Base-by-base conservation (phyloP, 164 flowering plant genomes). In the Cinnamomum micranthum region DNA sequence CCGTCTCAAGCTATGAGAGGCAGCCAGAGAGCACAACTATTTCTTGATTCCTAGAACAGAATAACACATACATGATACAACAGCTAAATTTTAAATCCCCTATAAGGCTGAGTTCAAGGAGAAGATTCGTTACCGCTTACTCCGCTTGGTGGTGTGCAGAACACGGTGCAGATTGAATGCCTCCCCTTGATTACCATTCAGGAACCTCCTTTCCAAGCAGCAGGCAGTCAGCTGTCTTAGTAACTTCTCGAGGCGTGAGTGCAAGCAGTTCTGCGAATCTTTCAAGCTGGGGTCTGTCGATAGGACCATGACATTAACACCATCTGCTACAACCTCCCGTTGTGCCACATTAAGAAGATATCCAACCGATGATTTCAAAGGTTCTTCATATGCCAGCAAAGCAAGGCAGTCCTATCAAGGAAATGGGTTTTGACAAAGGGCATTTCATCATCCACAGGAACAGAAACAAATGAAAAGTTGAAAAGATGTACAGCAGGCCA, bases 131-230 rank as follows among this genome's bases (percentile, higher is more conserved):
- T 31, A 52, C 60, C 63, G 55, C 10, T 68, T 83, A 7, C 70
- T 80, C 66, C 77, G 80, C 75, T 81, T 85, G 9, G 82, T 78
- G 59, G 76, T 78, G 73, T 82, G 79, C 10, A 66, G 71, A 50
- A 90, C 88, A 77, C 83, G 84, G 51, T 82, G 89, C 73, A 95
- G 86, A 74, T 86, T 70, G 84, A 96, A 96, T 19, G 90, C 88
- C 85, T 96, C 99, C 35, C 99, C 99, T 79, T 94, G 94, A 80
- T 87, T 91, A 20, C 95, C 97, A 79, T 87, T 87, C 79, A 90
- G 73, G 12, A 84, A 77, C 82, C 97, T 83, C 82, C 85, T 89
- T 84, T 89, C 95, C 87, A 89, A 78, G 83, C 87, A 88, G 81
- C 95, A 91, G 63, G 92, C 93, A 17, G 91, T 88, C 14, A 96